These are phyloP conservation scores for Capronia epimyces DNA, from an alignment of 2,329 filamentous ascomycete species.

Conservation along the genomic window DNA sequence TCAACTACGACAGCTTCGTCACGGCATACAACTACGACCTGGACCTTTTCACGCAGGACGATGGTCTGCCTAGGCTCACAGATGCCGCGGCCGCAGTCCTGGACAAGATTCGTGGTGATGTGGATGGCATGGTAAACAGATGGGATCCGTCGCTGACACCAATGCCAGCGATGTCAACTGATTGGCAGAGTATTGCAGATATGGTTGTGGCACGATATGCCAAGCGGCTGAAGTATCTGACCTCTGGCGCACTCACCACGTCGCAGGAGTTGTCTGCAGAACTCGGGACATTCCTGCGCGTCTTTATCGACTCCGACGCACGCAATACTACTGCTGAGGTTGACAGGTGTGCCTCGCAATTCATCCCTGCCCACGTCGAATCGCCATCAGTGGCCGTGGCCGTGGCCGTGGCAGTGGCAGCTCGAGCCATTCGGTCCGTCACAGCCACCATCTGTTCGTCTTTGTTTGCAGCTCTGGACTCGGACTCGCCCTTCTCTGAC, in stretches of 20 bases:
- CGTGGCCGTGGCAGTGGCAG: conserved; percentile 31
- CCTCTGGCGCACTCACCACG: conserved; percentile 29
- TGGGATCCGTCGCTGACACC: conserved; percentile 24
- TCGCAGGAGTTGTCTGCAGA: conserved; percentile 30
- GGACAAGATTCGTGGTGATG: conserved; percentile 38
- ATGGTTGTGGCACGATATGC: conserved; percentile 60
- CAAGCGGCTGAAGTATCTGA: conserved; percentile 45
- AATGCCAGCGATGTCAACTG: conserved; percentile 30
- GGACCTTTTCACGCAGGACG: conserved; percentile 38
- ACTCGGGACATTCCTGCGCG: conserved; percentile 31
- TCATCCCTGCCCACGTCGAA: conserved; percentile 30
- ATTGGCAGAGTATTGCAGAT: conserved; percentile 66
- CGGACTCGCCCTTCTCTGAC: conserved; percentile 11
- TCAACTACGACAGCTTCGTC: conserved; percentile 49
- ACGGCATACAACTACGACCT: conserved; percentile 43
- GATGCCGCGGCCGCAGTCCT: conserved; percentile 35
- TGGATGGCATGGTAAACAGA: conserved; percentile 41
- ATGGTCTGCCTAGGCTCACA: conserved; percentile 39
- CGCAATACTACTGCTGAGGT: conserved; percentile 31
- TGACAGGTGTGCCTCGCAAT: conserved; percentile 35
- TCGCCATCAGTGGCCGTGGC: no score
- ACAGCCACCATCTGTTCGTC: conserved; percentile 34
- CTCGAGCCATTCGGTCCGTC: conserved; percentile 31
- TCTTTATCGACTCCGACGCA: conserved; percentile 35
- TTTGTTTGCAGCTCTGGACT: conserved; percentile 28